Percentiles rank a stretch among this genome's conserved stretches.
phyloP scores from a whole-genome alignment of 2,329 filamentous ascomycete genomes.

The Ampelomyces quisqualis region DNA sequence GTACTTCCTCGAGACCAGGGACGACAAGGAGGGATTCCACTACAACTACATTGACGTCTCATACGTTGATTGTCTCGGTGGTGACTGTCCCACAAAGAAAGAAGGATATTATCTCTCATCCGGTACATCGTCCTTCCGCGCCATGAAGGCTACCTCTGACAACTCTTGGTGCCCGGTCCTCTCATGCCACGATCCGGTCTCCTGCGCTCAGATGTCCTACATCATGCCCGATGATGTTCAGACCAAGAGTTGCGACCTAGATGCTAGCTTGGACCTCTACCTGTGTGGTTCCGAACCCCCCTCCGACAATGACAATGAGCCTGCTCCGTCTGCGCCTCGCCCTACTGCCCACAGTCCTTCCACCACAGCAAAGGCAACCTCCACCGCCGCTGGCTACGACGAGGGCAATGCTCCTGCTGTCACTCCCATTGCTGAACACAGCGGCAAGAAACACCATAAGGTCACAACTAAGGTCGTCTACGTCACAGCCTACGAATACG shows the following conservation, averaged over 20 bases:
- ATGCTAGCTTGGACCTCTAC: conserved; percentile 36
- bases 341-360: conserved; percentile 7
- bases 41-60: conserved; percentile 44
- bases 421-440: conserved; percentile 20
- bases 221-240: conserved; percentile 34
- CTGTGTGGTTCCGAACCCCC: conserved; percentile 38
- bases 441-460: conserved; percentile 9
- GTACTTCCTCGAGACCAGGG: conserved; percentile 34
- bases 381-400: conserved; percentile 9
- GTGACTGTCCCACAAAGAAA: conserved; percentile 36
- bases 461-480: conserved; percentile 37
- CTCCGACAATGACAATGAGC: conserved; percentile 12
- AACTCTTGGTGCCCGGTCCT: conserved; percentile 39
- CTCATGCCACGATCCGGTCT: conserved; percentile 21
- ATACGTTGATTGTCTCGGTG: conserved; percentile 38
- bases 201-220: conserved; percentile 36
- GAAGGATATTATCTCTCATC: conserved; percentile 39
- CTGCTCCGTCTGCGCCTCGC: conserved; percentile 10
- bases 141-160: conserved; percentile 15
- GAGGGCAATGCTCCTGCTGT: conserved; percentile 27
- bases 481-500: conserved; percentile 34
- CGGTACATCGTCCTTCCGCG: conserved; percentile 19
- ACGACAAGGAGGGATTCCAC: conserved; percentile 10
- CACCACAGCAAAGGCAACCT: conserved; percentile 9
- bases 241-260: conserved; percentile 36